phyloP scores from a whole-genome alignment of 148 eudicot species.

The Rhododendron ovatum region DNA sequence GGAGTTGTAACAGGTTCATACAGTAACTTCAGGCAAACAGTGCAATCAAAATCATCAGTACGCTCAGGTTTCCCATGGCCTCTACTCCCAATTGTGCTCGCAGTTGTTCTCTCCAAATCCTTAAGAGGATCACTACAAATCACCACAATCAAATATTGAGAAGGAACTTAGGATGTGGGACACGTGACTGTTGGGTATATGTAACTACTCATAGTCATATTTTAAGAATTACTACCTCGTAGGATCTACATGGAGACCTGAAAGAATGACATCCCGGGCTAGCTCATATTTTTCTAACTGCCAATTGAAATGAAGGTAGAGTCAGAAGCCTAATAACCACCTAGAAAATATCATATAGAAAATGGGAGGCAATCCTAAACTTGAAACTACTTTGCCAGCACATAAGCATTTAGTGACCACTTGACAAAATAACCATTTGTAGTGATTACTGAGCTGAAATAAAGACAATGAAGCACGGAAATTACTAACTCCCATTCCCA shows the following conservation, averaged over 20 bases:
- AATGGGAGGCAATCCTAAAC: not conserved
- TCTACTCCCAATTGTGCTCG: slow-evolving; percentile 32
- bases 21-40: slow-evolving; percentile 83
- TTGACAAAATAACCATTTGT: not conserved
- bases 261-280: slow-evolving; percentile 60
- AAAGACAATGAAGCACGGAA: not conserved
- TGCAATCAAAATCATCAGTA: slow-evolving; percentile 91
- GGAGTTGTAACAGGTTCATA: slow-evolving; percentile 97
- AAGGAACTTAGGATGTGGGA: not conserved
- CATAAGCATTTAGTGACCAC: not conserved
- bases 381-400: not conserved
- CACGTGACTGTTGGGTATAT: not conserved
- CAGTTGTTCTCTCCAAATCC: slow-evolving; percentile 41
- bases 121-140: slow-evolving; percentile 54
- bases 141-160: slow-evolving; percentile 18
- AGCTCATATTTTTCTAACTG: slow-evolving; percentile 84
- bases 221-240: slow-evolving; percentile 41
- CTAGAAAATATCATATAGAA: not conserved
- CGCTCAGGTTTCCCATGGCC: slow-evolving; percentile 60
- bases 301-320: slow-evolving; percentile 17
- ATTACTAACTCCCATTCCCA: not conserved
- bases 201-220: not conserved
- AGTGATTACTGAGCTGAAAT: not conserved
- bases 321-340: slow-evolving; percentile 5
- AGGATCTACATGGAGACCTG: slow-evolving; percentile 90